These are phyloP conservation scores for Antarctomyces pellizariae DNA, from an alignment of 495 filamentous ascomycete species.

Conservation along the genomic window DNA sequence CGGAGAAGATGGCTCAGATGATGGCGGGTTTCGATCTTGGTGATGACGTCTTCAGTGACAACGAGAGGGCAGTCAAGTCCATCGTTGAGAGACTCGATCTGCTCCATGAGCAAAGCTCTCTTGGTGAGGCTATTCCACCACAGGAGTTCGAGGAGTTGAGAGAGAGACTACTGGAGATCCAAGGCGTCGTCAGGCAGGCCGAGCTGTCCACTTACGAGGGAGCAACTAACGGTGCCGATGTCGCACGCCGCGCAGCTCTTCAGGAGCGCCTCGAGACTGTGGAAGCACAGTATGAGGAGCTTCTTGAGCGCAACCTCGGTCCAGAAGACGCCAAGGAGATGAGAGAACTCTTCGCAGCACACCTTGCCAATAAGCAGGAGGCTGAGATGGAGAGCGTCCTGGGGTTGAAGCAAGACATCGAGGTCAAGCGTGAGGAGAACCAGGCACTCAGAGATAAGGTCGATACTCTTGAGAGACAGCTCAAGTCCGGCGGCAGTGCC, in stretches of 20 bases:
- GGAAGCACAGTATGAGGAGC: slow-evolving; percentile 58
- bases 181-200: slow-evolving; percentile 80
- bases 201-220: slow-evolving; percentile 48
- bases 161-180: slow-evolving; percentile 58
- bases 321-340: slow-evolving; percentile 66
- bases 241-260: slow-evolving; percentile 42
- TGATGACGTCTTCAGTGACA: slow-evolving; percentile 71
- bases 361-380: slow-evolving; percentile 49
- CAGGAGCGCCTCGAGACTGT: slow-evolving; percentile 48
- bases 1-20: slow-evolving; percentile 98
- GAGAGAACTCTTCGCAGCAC: slow-evolving; percentile 51
- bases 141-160: slow-evolving; percentile 60
- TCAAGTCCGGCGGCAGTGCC: slow-evolving; percentile 29
- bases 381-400: slow-evolving; percentile 42
- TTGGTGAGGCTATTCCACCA: slow-evolving; percentile 56
- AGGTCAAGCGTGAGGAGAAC: slow-evolving; percentile 52
- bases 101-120: slow-evolving; percentile 48
- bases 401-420: slow-evolving; percentile 48
- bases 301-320: slow-evolving; percentile 57
- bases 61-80: slow-evolving; percentile 60
- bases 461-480: slow-evolving; percentile 50
- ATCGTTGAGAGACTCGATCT: slow-evolving; percentile 62
- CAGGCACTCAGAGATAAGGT: slow-evolving; percentile 46
- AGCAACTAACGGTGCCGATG: slow-evolving; percentile 33
- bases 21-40: slow-evolving; percentile 95